A percentile compares a stretch with the other conserved stretches of the same genome.
Conservation (phyloP, 108 stramenopile genomes). For the Cyclotella cryptica region DNA sequence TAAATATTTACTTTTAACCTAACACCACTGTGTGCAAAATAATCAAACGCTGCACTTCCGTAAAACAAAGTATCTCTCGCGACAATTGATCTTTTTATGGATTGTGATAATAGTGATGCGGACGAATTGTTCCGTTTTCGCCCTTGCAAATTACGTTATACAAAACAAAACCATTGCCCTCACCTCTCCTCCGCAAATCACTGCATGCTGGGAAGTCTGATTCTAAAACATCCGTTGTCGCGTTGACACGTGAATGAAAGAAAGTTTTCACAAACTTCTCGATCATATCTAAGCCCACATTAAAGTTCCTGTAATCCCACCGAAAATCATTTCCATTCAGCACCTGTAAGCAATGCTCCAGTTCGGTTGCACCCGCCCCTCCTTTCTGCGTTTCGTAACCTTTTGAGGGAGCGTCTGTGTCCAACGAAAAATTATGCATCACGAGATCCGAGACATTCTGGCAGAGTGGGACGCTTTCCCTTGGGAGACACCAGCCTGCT, state of each 20-base stretch:
- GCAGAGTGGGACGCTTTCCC: conserved; percentile 16
- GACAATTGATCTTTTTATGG: not conserved
- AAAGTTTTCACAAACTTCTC: conserved; percentile 14
- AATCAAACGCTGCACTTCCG: too few relatives aligned
- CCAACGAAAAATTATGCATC: conserved; percentile 17
- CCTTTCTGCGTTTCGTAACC: not conserved
- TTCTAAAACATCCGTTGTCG: not conserved
- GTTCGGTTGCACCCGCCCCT: not conserved
- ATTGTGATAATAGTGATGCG: conserved; percentile 18
- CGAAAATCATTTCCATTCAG: not conserved
- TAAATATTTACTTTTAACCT: too few relatives aligned
- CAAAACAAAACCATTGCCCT: conserved; percentile 18
- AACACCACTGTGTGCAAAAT: too few relatives aligned
- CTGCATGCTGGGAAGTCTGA: not conserved
- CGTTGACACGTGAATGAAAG: not conserved
- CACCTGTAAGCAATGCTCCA: conserved; percentile 14
- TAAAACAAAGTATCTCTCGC: too few relatives aligned
- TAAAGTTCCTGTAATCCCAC: conserved; percentile 26
- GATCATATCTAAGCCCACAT: conserved; percentile 3
- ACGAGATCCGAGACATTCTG: not conserved
- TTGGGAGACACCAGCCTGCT: conserved; percentile 1
- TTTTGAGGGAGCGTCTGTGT: not conserved
- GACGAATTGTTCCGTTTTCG: not conserved
- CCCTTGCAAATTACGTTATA: conserved; percentile 14
- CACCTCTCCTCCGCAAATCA: conserved; percentile 3